Evolutionary conservation across 1,284 basidiomycete species (phyloP).

Genomic region (Taiwanofungus camphoratus): DNA sequence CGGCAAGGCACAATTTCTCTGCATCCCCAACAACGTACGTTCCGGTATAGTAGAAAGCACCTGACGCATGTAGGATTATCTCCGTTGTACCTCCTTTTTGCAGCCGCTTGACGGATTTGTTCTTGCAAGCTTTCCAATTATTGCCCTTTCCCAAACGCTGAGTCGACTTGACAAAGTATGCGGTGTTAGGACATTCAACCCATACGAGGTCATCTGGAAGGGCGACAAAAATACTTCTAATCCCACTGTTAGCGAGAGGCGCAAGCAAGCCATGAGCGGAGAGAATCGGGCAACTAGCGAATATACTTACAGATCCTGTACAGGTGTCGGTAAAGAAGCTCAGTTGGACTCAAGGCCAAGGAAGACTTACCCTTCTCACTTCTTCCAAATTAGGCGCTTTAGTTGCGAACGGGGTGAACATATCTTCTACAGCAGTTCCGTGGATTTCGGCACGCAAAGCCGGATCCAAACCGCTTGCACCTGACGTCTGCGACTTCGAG

Average conservation of each 20-base stretch:
- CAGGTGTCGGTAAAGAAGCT: not conserved
- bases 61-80: conserved; percentile 3
- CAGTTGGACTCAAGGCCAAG: not conserved
- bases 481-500: not conserved
- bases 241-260: not conserved
- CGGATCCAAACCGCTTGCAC: not conserved
- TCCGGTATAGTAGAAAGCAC: conserved; percentile 7
- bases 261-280: not conserved
- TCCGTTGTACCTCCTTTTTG: not conserved
- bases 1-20: not conserved
- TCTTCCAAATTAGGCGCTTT: not conserved
- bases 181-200: conserved; percentile 4
- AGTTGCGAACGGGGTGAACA: not conserved
- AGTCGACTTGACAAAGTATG: conserved; percentile 5
- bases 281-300: not conserved
- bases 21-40: conserved; percentile 3
- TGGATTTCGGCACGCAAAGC: too few species aligned
- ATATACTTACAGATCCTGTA: not conserved
- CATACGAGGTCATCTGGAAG: conserved; percentile 5
- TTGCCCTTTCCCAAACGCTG: not conserved
- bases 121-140: conserved; percentile 2
- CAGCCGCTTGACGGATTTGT: conserved; percentile 5
- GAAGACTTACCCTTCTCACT: not conserved
- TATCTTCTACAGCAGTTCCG: not conserved
- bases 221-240: conserved; percentile 1